Evolutionary conservation across 352 stramenopile species (phyloP).

Genomic region (Elongisporangium undulatum): DNA sequence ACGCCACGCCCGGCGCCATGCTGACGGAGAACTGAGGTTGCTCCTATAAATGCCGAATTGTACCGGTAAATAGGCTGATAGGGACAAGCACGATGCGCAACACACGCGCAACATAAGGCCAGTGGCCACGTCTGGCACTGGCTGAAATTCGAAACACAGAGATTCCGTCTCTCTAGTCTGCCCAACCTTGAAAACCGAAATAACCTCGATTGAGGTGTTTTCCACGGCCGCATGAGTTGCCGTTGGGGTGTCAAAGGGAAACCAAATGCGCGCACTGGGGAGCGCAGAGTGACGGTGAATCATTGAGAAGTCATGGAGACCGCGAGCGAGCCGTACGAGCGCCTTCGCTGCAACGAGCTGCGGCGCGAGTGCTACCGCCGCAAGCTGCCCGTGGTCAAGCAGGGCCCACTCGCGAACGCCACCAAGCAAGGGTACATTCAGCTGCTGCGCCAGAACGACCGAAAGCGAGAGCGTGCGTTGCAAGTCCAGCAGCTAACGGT

Average conservation of each 20-base stretch:
- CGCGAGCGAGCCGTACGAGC: conserved; percentile 14
- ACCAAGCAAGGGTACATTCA: conserved; percentile 17
- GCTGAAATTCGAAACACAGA: not conserved
- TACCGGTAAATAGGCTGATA: no score
- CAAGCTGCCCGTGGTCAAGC: conserved; percentile 19
- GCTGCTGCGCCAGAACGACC: conserved; percentile 8
- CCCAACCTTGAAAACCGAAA: not conserved
- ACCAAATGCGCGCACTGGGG: not conserved
- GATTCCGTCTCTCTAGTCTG: not conserved
- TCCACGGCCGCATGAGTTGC: not conserved
- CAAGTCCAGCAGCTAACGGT: not conserved
- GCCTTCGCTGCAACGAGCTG: conserved; percentile 13
- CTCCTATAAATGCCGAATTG: not conserved
- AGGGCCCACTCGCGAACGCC: conserved; percentile 12
- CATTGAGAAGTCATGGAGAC: not conserved
- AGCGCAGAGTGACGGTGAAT: not conserved
- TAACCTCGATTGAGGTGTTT: not conserved
- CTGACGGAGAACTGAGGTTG: not conserved
- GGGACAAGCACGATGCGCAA: not conserved
- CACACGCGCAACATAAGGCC: not conserved
- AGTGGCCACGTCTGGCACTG: not conserved
- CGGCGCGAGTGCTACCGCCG: conserved; percentile 15
- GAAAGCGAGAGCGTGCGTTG: conserved; percentile 2
- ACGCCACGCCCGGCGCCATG: conserved; percentile 1
- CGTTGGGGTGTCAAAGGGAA: not conserved